These are phyloP conservation scores for Xylaria palmicola DNA, from an alignment of 495 filamentous ascomycete genomes.

Conservation along the genomic window DNA sequence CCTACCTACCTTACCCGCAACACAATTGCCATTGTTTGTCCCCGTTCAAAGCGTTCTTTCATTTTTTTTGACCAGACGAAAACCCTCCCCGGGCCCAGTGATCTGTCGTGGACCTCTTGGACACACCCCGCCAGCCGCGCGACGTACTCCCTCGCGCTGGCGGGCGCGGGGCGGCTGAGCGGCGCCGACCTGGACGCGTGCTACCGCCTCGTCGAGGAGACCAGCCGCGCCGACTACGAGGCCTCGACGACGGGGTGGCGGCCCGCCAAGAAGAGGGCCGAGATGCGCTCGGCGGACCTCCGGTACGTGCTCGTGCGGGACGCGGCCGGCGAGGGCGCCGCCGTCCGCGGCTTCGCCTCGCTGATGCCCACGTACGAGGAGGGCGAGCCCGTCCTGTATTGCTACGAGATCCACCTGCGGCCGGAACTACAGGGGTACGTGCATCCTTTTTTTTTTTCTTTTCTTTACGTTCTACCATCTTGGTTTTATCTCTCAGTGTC, in stretches of 20 bases:
- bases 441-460: neutral
- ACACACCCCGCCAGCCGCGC: slow-evolving; percentile 39
- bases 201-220: slow-evolving; percentile 68
- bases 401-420: slow-evolving; percentile 83
- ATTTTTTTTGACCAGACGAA: neutral
- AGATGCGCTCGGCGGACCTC: slow-evolving; percentile 74
- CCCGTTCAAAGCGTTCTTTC: neutral
- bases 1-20: too few species aligned
- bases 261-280: slow-evolving; percentile 61
- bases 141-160: slow-evolving; percentile 46
- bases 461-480: neutral
- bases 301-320: slow-evolving; percentile 63
- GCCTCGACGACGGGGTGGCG: slow-evolving; percentile 68
- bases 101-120: slow-evolving; percentile 44
- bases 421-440: slow-evolving; percentile 49
- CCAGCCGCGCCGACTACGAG: slow-evolving; percentile 66
- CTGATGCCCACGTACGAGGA: slow-evolving; percentile 85
- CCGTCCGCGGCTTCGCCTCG: slow-evolving; percentile 68
- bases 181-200: slow-evolving; percentile 60
- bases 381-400: slow-evolving; percentile 71
- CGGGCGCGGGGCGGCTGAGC: slow-evolving; percentile 47
- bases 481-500: neutral
- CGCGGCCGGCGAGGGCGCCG: neutral
- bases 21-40: too few species aligned
- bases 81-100: slow-evolving; percentile 11